Evolutionary conservation across 164 flowering plant species (phyloP).

Genomic region (Malania oleifera): DNA sequence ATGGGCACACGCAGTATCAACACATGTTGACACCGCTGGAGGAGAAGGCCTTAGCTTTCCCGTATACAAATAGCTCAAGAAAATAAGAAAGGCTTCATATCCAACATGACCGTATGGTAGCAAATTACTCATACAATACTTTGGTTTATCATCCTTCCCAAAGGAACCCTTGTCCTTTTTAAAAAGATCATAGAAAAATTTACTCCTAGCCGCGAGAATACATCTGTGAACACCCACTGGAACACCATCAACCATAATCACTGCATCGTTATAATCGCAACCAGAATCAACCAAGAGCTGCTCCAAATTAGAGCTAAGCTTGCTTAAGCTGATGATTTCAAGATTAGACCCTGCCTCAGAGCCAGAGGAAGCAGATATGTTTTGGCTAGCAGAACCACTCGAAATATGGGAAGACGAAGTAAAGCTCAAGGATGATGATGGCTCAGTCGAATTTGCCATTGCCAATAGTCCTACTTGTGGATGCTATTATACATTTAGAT

Average conservation of each 20-base stretch:
- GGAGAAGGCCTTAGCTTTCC: slow-evolving; percentile 63
- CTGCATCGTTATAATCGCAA: slow-evolving; percentile 52
- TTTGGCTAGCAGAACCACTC: slow-evolving; percentile 37
- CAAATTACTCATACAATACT: slow-evolving; percentile 42
- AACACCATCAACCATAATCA: slow-evolving; percentile 48
- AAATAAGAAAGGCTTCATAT: slow-evolving; percentile 47
- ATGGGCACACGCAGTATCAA: slow-evolving; percentile 53
- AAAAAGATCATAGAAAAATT: slow-evolving; percentile 50
- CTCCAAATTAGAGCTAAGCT: slow-evolving; percentile 56
- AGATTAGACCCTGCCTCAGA: slow-evolving; percentile 16
- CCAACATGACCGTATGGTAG: slow-evolving; percentile 64
- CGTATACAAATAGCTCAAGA: slow-evolving; percentile 62
- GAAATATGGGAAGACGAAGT: slow-evolving; percentile 52
- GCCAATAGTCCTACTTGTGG: not conserved
- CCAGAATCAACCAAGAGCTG: slow-evolving; percentile 36
- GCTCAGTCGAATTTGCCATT: slow-evolving; percentile 41
- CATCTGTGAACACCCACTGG: slow-evolving; percentile 58
- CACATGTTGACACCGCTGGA: slow-evolving; percentile 61
- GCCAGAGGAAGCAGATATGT: slow-evolving; percentile 15
- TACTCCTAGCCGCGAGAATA: slow-evolving; percentile 62
- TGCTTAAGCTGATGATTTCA: slow-evolving; percentile 44
- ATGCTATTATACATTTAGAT: not conserved
- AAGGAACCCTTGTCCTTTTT: slow-evolving; percentile 17
- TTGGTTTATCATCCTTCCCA: slow-evolving; percentile 37
- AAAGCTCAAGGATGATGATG: slow-evolving; percentile 57